Conservation (phyloP, 305 asterid species). For the Fraxinus floribunda region DNA sequence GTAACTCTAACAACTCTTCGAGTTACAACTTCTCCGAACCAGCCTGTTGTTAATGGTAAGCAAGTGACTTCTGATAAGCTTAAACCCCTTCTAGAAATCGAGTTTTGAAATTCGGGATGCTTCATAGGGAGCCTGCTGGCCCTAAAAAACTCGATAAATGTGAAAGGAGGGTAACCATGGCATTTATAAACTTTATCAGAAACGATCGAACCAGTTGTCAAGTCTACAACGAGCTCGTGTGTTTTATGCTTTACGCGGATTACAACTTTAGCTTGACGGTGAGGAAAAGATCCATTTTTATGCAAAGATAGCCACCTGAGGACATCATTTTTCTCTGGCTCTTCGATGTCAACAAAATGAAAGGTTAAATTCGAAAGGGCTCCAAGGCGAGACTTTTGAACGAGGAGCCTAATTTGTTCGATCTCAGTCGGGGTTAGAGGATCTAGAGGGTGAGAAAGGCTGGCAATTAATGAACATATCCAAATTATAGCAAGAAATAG, state of each 20-base stretch:
- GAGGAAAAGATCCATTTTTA: conserved; percentile 25
- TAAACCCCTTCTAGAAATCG: conserved; percentile 53
- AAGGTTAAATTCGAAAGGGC: conserved; percentile 46
- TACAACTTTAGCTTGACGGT: conserved; percentile 52
- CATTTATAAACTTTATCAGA: conserved; percentile 45
- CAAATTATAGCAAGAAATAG: conserved; percentile 18
- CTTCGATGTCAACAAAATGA: conserved; percentile 73
- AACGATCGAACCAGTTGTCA: conserved; percentile 30
- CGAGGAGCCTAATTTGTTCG: conserved; percentile 32
- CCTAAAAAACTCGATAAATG: conserved; percentile 43
- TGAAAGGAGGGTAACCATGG: conserved; percentile 62
- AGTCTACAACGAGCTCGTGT: conserved; percentile 47
- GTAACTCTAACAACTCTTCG: conserved; percentile 38
- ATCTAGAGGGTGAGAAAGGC: conserved; percentile 56
- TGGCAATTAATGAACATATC: conserved; percentile 4
- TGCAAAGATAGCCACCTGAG: conserved; percentile 44
- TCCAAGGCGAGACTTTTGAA: conserved; percentile 39
- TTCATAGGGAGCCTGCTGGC: conserved; percentile 42
- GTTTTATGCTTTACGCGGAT: conserved; percentile 43
- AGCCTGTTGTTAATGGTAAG: conserved; percentile 52
- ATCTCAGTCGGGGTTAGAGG: conserved; percentile 64
- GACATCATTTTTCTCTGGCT: conserved; percentile 61
- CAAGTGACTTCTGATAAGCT: conserved; percentile 63
- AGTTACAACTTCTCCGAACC: conserved; percentile 47
- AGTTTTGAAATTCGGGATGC: conserved; percentile 47